Base-by-base conservation (phyloP, 176 grass and related monocot species). In the Carex kokanica region DNA sequence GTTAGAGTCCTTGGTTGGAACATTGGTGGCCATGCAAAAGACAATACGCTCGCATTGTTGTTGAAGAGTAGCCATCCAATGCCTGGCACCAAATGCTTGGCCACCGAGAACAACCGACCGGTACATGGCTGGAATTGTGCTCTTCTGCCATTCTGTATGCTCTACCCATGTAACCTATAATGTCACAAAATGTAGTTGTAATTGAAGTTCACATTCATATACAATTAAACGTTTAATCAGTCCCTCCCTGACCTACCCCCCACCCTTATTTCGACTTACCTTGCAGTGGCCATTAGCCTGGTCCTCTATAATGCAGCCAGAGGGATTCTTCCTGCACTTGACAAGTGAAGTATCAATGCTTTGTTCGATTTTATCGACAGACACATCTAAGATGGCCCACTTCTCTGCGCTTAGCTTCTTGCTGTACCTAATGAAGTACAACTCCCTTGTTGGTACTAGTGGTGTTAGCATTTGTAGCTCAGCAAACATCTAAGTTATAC, bases 401-500 rank as follows among this genome's bases (percentile, higher is more conserved):
- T 74, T 94, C 60, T 86, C 87, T 0, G 87, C 49, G 0, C 59
- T 45, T 13, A 97, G 56, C 74, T 88, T 90, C 83, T 87, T 97
- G 88, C 94, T 86, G 40, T 89, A 83, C 12, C 94, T 87, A 17
- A 91, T 69, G 85, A 97, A 92, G 80, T 83, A 86, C 17, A 91
- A 81, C 77, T 92, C 92, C 80, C 94, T 89, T 0, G 92, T 88
- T 29, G 90, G 92, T 0, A 97, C 86, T 58, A 85, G 0, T 40
- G 94, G 90, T 38, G 94, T 97, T 55, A 94, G 90, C 88, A 81
- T 94, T 70, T 94, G 94, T 8, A 88, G 29, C 90, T 97, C 90
- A 47, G 90, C 88, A 43, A 91, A 89, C 92, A 97, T 94, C 92
- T 97, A 86, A 78, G 83, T 45, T 18, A 74, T 84, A 81, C 36